Conservation (phyloP, 1,139 yeast species). For the Maudiozyma humilis region DNA sequence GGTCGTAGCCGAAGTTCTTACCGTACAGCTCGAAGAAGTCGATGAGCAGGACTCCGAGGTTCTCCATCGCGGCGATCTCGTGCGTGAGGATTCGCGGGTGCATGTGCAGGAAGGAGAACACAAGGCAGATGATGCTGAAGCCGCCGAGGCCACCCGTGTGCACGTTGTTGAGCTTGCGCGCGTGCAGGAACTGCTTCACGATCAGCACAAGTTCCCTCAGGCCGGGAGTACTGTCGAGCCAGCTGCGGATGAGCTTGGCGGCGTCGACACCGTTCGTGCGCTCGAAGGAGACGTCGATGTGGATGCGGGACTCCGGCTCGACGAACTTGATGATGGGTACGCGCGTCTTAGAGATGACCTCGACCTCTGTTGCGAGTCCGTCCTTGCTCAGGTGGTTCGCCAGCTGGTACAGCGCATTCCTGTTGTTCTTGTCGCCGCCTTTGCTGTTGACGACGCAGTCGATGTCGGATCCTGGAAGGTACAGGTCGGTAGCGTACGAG, state of each 20-base stretch:
- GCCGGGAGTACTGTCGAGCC: slow-evolving; percentile 73
- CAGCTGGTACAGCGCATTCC: slow-evolving; percentile 62
- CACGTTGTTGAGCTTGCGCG: slow-evolving; percentile 79
- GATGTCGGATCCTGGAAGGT: slow-evolving; percentile 92
- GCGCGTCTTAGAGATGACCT: slow-evolving; percentile 84
- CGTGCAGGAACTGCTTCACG: slow-evolving; percentile 79
- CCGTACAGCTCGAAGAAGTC: slow-evolving; percentile 95
- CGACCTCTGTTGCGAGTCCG: slow-evolving; percentile 63
- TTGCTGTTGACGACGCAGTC: slow-evolving; percentile 83
- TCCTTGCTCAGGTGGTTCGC: slow-evolving; percentile 60
- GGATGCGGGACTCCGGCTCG: slow-evolving; percentile 64
- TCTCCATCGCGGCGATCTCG: slow-evolving; percentile 62
- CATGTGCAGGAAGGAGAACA: slow-evolving; percentile 66
- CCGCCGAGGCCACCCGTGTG: slow-evolving; percentile 97
- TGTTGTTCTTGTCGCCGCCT: slow-evolving; percentile 55
- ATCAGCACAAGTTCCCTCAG: slow-evolving; percentile 76
- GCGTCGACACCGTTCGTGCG: slow-evolving; percentile 80
- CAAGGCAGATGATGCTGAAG: slow-evolving; percentile 81
- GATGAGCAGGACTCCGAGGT: slow-evolving; percentile 78
- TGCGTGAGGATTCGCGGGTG: slow-evolving; percentile 74
- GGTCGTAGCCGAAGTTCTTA: slow-evolving; percentile 79
- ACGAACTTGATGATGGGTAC: slow-evolving; percentile 96
- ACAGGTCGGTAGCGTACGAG: slow-evolving; percentile 88
- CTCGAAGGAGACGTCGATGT: slow-evolving; percentile 89
- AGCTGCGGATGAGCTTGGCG: slow-evolving; percentile 66